phyloP scores from a whole-genome alignment of 164 flowering plant species.

The Stephania cephalantha region DNA sequence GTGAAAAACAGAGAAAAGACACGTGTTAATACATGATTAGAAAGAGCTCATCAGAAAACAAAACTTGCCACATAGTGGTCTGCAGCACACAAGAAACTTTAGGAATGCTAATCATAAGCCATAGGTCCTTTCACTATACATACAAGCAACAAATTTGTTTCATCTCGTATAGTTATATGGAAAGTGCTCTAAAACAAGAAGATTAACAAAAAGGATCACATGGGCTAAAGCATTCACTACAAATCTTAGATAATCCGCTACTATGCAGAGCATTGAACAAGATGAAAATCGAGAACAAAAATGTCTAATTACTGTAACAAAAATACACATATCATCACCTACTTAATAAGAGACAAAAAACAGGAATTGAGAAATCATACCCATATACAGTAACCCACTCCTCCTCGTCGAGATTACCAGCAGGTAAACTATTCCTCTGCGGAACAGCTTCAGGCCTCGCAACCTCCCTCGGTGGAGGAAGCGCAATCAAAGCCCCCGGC shows the following conservation, averaged over 20 bases:
- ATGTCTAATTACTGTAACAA: not conserved
- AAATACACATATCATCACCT: not conserved
- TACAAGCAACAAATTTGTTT: too few species aligned
- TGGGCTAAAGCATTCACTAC: not conserved
- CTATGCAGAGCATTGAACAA: not conserved
- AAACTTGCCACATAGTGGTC: not conserved
- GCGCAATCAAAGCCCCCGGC: conserved; percentile 68
- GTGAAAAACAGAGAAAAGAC: not conserved
- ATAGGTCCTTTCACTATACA: too few species aligned
- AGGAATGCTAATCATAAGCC: not conserved
- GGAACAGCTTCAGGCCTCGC: conserved; percentile 68
- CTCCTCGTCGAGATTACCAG: conserved; percentile 60
- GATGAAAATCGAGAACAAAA: not conserved
- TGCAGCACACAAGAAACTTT: not conserved
- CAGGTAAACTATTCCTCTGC: conserved; percentile 54
- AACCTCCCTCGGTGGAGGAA: conserved; percentile 90
- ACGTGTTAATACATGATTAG: not conserved
- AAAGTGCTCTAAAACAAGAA: too few species aligned
- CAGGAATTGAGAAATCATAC: conserved; percentile 28
- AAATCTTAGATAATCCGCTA: not conserved
- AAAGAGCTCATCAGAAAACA: not conserved
- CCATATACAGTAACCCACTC: conserved; percentile 99
- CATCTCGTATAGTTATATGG: too few species aligned
- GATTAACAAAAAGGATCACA: not conserved
- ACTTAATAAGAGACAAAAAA: not conserved